Evolutionary conservation across 345 rosid genomes (phyloP).

Genomic region (Camelina hispida): DNA sequence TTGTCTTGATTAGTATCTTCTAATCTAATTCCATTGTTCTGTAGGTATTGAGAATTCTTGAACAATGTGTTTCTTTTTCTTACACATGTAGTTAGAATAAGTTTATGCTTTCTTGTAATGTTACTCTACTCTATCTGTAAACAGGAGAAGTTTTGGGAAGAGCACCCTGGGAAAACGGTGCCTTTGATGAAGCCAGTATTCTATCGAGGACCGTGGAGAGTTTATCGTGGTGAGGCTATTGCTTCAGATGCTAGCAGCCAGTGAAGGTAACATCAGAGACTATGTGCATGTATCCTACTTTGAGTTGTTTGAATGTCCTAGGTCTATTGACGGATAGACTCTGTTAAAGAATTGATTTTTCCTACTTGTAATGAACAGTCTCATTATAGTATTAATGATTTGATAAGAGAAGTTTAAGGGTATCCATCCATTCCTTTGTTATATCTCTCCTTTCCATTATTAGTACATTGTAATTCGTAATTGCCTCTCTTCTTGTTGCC

Average conservation of each 20-base stretch:
- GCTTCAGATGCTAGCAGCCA: conserved; percentile 49
- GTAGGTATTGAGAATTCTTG: not conserved
- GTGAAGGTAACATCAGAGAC: conserved; percentile 41
- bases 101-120: conserved; percentile 14
- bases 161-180: conserved; percentile 82
- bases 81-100: not conserved
- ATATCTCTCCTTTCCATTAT: conserved; percentile 30
- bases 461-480: conserved; percentile 22
- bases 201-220: conserved; percentile 86
- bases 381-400: conserved; percentile 18
- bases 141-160: conserved; percentile 96
- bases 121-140: conserved; percentile 30
- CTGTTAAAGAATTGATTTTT: not conserved
- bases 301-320: not conserved
- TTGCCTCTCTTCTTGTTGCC: conserved; percentile 31
- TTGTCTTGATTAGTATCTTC: conserved; percentile 10
- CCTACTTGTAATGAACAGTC: conserved; percentile 17
- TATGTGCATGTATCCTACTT: conserved; percentile 1
- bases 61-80: not conserved
- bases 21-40: not conserved
- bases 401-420: conserved; percentile 33
- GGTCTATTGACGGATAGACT: conserved; percentile 9
- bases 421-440: conserved; percentile 27
- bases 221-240: conserved; percentile 66
- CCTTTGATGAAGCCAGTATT: conserved; percentile 81